Evolutionary conservation across 129 eudicot genomes (phyloP).

Genomic region (Mikania micrantha): DNA sequence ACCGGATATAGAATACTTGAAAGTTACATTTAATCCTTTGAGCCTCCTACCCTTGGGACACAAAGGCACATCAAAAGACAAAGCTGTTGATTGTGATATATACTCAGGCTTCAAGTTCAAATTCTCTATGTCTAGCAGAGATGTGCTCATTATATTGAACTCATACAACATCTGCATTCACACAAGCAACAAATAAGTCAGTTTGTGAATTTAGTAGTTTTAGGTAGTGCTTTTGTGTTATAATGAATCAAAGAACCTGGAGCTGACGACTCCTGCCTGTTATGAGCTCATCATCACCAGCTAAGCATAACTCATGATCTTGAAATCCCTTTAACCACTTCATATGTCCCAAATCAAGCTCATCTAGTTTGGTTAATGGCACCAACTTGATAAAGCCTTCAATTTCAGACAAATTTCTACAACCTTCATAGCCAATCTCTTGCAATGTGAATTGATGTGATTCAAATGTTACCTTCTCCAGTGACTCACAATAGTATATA

Average conservation of each 20-base stretch:
- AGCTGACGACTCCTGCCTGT: neutral
- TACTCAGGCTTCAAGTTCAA: neutral
- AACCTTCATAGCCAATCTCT: neutral
- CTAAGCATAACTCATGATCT: neutral
- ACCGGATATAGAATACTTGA: neutral
- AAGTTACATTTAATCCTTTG: neutral
- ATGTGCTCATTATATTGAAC: neutral
- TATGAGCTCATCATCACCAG: neutral
- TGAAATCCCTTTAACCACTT: neutral
- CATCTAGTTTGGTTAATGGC: neutral
- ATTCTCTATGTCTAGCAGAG: neutral
- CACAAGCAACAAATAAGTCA: too few relatives aligned
- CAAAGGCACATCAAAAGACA: neutral
- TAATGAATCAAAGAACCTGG: too few relatives aligned
- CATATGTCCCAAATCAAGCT: neutral
- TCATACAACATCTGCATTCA: neutral
- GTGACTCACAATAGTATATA: slow-evolving; percentile 4
- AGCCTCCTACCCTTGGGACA: neutral
- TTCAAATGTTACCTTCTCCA: neutral
- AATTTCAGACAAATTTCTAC: too few relatives aligned
- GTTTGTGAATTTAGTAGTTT: too few relatives aligned
- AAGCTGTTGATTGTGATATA: neutral
- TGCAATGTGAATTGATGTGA: neutral
- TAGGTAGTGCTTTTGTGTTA: too few relatives aligned
- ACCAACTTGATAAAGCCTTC: neutral